phyloP scores from a whole-genome alignment of 257 asterid genomes.

The Orobanche coerulescens region DNA sequence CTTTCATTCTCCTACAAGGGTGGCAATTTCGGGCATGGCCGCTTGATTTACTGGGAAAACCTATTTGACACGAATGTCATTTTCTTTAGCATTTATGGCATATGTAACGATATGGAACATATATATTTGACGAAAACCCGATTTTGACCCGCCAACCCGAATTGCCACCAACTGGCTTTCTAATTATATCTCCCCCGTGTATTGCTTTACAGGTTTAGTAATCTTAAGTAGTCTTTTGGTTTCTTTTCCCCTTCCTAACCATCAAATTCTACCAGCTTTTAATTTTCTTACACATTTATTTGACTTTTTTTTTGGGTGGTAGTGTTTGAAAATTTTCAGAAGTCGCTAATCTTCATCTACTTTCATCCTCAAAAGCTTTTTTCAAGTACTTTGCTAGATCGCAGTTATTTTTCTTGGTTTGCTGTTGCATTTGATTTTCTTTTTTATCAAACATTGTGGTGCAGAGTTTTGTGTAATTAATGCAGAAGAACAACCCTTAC shows the following conservation, averaged over 20 bases:
- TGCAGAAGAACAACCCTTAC: conserved; percentile 7
- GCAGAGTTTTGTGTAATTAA: conserved; percentile 18
- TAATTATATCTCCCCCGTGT: too few species aligned
- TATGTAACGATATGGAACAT: too few species aligned
- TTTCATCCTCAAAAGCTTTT: conserved; percentile 12
- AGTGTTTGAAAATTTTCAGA: conserved; percentile 9
- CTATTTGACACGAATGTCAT: too few species aligned
- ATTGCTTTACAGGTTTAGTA: too few species aligned
- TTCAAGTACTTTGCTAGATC: not conserved
- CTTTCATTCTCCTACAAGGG: not conserved
- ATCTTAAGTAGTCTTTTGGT: not conserved
- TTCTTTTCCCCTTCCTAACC: not conserved
- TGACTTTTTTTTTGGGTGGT: not conserved
- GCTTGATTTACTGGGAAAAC: too few species aligned
- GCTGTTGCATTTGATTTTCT: conserved; percentile 1
- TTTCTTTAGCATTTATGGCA: too few species aligned
- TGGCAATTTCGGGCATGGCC: too few species aligned
- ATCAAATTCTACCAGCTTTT: not conserved
- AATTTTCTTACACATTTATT: not conserved
- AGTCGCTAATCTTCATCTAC: conserved; percentile 1
- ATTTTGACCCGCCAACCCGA: too few species aligned
- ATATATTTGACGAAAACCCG: too few species aligned
- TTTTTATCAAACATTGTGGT: conserved; percentile 1
- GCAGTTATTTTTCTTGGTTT: conserved; percentile 14
- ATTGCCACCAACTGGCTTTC: too few species aligned